Evolutionary conservation across 2,329 filamentous ascomycete species (phyloP), one percentile per base, ranked within the genome.

Genomic region (Stenocarpella maydis): DNA sequence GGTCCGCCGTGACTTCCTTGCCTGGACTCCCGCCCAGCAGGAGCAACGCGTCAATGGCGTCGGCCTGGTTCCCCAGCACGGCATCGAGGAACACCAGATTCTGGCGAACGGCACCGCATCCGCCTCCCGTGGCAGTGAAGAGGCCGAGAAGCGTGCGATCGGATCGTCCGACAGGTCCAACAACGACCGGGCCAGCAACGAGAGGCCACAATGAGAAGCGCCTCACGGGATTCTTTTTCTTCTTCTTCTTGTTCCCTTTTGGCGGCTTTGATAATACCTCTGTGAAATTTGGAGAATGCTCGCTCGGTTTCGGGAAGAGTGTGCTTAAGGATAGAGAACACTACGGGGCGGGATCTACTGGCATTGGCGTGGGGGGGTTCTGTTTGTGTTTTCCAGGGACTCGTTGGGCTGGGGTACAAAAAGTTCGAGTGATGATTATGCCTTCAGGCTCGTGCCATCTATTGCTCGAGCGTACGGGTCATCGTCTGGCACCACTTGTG

Each of bases 1-100:
- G 86, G 76, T 95, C 70, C 91, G 93, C 77, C 90, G 93, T 76
- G 93, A 96, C 81, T 96, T 95, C 85, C 88, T 96, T 47, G 93
- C 93, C 70, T 96, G 93, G 93, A 95, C 92, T 37, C 93, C 93
- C 1, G 89, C 91, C 41, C 91, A 91, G 76, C 85, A 83, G 71
- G 89, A 92, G 74, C 91, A 89, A 31, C 84, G 86, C 61, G 80
- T 85, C 69, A 82, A 86, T 72, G 88, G 89, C 71, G 84, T 87
- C 75, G 82, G 85, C 39, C 79, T 86, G 68, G 82, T 91, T 65
- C 91, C 92, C 19, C 89, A 92, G 76, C 91, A 94, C 78, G 92
- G 91, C 71, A 92, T 93, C 74, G 84, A 85, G 70, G 87, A 91
- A 78, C 92, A 94, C 78, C 88, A 87, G 77, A 83, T 90, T 75